Evolutionary conservation across 75 land plant species (phyloP), one percentile per base, ranked within the genome.

Genomic region (Selaginella moellendorffii): DNA sequence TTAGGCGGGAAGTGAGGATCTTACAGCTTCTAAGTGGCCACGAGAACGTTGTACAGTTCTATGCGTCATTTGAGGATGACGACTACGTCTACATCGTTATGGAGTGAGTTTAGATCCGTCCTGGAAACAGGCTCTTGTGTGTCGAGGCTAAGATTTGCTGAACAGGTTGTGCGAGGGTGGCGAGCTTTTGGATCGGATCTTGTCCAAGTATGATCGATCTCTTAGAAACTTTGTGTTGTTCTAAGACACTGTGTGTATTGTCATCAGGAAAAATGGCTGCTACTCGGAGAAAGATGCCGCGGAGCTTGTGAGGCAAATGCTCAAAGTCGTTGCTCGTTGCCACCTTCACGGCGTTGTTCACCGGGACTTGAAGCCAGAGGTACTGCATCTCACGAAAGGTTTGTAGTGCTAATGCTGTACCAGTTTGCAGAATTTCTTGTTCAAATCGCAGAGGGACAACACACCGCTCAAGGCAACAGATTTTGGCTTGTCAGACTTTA

Each of bases 1-100:
- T 88, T 1, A 85, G 82, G 67, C 69, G 86, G 53, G 93, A 88
- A 72, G 93, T 88, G 36, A 85, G 77, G 75, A 88, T 88, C 64
- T 76, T 88, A 59, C 21, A 78, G 46, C 82, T 69, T 0, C 74
- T 88, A 25, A 65, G 67, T 10, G 93, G 93, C 22, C 83, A 88
- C 69, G 89, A 85, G 66, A 85, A 88, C 76, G 85, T 88, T 14
- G 93, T 88, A 69, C 78, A 80, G 24, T 85, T 88, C 63, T 29
- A 85, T 62, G 73, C 82, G 54, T 85, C 83, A 63, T 88, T 80
- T 71, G 93, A 88, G 62, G 93, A 88, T 72, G 83, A 82, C 21
- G 66, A 69, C 29, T 80, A 73, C 71, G 93, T 88, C 0, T 88
- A 80, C 67, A 88, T 88, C 52, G 93, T 81, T 8, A 88, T 88